Conservation (phyloP, 495 filamentous ascomycete species). For the Tuber calosporum region DNA sequence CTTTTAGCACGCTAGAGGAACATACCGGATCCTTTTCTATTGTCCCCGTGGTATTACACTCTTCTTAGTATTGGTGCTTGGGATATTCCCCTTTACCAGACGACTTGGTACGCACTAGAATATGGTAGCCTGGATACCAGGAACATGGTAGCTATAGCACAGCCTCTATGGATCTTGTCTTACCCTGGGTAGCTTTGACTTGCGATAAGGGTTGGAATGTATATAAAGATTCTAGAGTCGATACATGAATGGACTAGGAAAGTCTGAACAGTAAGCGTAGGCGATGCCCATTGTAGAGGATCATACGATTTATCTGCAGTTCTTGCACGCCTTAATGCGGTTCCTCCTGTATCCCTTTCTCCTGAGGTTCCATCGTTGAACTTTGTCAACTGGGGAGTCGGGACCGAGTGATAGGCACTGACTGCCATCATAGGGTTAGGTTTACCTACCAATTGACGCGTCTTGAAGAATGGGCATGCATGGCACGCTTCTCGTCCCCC, state of each 20-base stretch:
- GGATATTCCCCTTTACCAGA: background rate
- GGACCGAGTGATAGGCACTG: background rate
- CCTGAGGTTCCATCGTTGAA: background rate
- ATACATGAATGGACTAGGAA: background rate
- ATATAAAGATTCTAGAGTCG: background rate
- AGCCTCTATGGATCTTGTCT: background rate
- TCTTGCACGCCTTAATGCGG: background rate
- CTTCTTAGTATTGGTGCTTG: background rate
- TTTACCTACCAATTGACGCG: conserved; percentile 25
- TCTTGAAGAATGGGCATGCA: background rate
- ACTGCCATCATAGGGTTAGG: background rate
- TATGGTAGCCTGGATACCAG: background rate
- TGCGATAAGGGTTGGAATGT: background rate
- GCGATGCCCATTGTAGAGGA: background rate
- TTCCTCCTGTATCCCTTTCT: background rate
- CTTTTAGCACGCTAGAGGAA: background rate
- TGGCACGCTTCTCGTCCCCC: background rate
- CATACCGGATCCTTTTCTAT: background rate
- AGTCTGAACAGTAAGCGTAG: background rate
- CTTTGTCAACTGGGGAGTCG: background rate
- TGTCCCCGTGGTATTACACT: background rate
- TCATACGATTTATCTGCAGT: background rate
- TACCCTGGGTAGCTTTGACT: background rate
- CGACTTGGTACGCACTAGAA: background rate
- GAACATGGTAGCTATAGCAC: background rate